Evolutionary conservation across 2,329 filamentous ascomycete genomes (phyloP).

Genomic region (Claviceps fusiformis): DNA sequence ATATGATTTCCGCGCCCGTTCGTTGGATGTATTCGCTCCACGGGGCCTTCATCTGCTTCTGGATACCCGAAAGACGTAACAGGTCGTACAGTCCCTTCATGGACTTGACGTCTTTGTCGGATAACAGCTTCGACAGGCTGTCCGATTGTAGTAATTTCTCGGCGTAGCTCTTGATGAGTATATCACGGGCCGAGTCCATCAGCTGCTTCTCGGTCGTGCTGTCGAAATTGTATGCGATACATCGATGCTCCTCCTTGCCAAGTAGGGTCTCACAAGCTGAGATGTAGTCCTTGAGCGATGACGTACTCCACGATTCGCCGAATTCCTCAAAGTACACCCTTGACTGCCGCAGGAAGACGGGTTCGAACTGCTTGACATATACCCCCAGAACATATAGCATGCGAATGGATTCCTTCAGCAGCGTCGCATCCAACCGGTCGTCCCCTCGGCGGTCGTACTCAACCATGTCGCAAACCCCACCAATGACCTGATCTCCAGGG

Average conservation of each 20-base stretch:
- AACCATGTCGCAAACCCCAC: slow-evolving; percentile 60
- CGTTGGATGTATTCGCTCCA: slow-evolving; percentile 70
- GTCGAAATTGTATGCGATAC: slow-evolving; percentile 70
- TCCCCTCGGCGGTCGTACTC: slow-evolving; percentile 52
- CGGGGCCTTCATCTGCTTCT: slow-evolving; percentile 53
- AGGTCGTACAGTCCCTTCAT: slow-evolving; percentile 68
- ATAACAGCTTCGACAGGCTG: slow-evolving; percentile 60
- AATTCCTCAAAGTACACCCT: slow-evolving; percentile 55
- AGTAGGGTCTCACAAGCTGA: slow-evolving; percentile 55
- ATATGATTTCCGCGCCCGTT: slow-evolving; percentile 64
- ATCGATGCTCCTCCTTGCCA: slow-evolving; percentile 57
- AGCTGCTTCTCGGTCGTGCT: slow-evolving; percentile 68
- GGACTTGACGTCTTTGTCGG: slow-evolving; percentile 53
- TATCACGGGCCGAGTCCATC: slow-evolving; percentile 57
- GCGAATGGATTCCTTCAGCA: slow-evolving; percentile 63
- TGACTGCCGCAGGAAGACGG: slow-evolving; percentile 55
- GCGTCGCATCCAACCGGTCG: slow-evolving; percentile 40
- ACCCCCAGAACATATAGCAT: slow-evolving; percentile 78
- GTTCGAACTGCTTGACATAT: slow-evolving; percentile 71
- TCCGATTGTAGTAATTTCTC: slow-evolving; percentile 50
- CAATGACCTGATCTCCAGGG: slow-evolving; percentile 21
- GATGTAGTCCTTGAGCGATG: slow-evolving; percentile 63
- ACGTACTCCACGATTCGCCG: slow-evolving; percentile 49
- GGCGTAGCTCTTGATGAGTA: slow-evolving; percentile 56
- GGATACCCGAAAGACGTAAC: slow-evolving; percentile 57